Conservation (phyloP, 2,329 filamentous ascomycete genomes). For the Phaeosphaeria sp. region DNA sequence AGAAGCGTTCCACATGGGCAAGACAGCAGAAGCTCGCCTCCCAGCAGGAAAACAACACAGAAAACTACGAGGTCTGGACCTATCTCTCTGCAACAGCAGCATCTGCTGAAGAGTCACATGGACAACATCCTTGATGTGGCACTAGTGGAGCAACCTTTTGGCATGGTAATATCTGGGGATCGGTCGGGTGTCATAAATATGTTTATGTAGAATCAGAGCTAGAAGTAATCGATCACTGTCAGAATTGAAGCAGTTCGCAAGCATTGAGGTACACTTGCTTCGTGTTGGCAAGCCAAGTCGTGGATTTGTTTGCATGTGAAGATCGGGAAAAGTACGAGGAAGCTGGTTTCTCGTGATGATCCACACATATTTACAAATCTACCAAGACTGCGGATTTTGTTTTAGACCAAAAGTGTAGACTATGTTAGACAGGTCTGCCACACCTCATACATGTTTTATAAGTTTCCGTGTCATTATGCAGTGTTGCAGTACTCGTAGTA, state of each 20-base stretch:
- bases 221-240: background rate
- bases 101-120: slow-evolving; percentile 82
- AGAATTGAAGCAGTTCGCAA: too few relatives aligned
- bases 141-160: slow-evolving; percentile 87
- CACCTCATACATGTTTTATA: background rate
- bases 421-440: too few relatives aligned
- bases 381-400: too few relatives aligned
- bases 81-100: slow-evolving; percentile 91
- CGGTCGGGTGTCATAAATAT: slow-evolving; percentile 88
- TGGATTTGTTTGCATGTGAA: too few relatives aligned
- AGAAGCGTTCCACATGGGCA: slow-evolving; percentile 19
- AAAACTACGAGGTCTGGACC: slow-evolving; percentile 77
- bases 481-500: background rate
- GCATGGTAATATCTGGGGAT: slow-evolving; percentile 91
- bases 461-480: too few relatives aligned
- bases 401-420: too few relatives aligned
- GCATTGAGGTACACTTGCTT: too few relatives aligned
- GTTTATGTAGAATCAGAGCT: slow-evolving; percentile 60
- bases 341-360: background rate
- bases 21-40: slow-evolving; percentile 42
- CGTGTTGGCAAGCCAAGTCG: too few relatives aligned
- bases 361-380: too few relatives aligned
- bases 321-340: too few relatives aligned
- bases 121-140: slow-evolving; percentile 88
- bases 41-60: slow-evolving; percentile 37